Evolutionary conservation across 768 basidiomycete species (phyloP).

Genomic region (Mycena capillaripes): DNA sequence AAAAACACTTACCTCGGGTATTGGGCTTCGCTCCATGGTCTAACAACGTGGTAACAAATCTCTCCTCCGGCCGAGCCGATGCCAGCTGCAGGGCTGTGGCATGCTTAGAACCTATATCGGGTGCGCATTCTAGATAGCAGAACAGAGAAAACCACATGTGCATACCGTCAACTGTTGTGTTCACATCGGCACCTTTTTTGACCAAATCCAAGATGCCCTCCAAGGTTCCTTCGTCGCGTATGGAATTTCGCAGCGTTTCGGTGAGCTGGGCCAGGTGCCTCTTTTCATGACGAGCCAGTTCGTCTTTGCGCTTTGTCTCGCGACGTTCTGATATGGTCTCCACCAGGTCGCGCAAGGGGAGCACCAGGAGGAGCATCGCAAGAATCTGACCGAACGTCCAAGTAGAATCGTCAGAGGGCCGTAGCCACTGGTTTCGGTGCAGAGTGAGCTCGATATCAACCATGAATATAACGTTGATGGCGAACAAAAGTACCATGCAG

Average conservation of each 20-base stretch:
- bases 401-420: background rate
- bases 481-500: conserved; percentile 10
- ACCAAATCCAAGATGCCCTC: background rate
- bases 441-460: conserved; percentile 22
- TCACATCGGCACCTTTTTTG: conserved; percentile 7
- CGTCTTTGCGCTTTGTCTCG: background rate
- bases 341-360: conserved; percentile 17
- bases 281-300: background rate
- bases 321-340: background rate
- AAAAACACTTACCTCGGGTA: background rate
- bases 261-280: background rate
- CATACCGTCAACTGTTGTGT: background rate
- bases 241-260: background rate
- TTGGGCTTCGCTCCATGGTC: background rate
- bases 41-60: background rate
- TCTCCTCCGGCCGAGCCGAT: background rate
- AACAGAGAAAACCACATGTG: background rate
- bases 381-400: conserved; percentile 31
- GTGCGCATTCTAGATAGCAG: background rate
- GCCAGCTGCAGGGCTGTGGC: background rate
- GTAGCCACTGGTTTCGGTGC: background rate
- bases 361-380: conserved; percentile 10
- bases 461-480: conserved; percentile 15
- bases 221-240: background rate
- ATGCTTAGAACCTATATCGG: background rate